Evolutionary conservation across 352 stramenopile species (phyloP), one percentile per base, ranked within the genome.

Genomic region (Globisporangium splendens): DNA sequence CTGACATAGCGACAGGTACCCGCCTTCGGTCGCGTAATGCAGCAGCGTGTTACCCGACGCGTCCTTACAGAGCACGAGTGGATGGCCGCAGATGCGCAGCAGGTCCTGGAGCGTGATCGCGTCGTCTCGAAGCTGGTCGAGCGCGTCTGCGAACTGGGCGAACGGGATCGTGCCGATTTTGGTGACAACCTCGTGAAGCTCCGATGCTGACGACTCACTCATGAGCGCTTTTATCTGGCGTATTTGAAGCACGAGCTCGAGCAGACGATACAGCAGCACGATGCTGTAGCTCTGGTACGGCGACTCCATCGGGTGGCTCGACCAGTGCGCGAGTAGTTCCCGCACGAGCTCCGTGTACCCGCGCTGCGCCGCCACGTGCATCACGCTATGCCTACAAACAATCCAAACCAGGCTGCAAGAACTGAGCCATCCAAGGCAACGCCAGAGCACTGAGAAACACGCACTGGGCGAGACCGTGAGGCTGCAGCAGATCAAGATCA

Each of bases 11-110:
- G 74, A 66, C 18, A 93, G 66, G 50, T 91, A 89, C 0, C 83
- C 83, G 2, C 81, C 83, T 66, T 93, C 83, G 3, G 83, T 81
- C 2, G 83, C 81, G 33, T 89, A 91, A 43, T 93, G 83, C 8
- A 93, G 69, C 35, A 81, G 83, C 1, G 81, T 91, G 50, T 91
- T 93, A 4, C 83, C 83, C 1, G 69, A 53, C 11, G 78, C 68
- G 35, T 93, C 83, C 56, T 76, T 81, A 17, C 68, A 76, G 1
- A 90, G 65, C 44, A 83, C 79, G 4, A 93, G 65, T 0, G 83
- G 83, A 18, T 91, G 83, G 3, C 83, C 83, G 39, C 77, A 90
- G 46, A 93, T 90, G 24, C 70, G 65, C 10, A 93, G 54, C 31
- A 93, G 60, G 39, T 93, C 77, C 51, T 80, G 70, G 8, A 93